Conservation (phyloP, 2,329 filamentous ascomycete genomes). For the Alternaria sp. region DNA sequence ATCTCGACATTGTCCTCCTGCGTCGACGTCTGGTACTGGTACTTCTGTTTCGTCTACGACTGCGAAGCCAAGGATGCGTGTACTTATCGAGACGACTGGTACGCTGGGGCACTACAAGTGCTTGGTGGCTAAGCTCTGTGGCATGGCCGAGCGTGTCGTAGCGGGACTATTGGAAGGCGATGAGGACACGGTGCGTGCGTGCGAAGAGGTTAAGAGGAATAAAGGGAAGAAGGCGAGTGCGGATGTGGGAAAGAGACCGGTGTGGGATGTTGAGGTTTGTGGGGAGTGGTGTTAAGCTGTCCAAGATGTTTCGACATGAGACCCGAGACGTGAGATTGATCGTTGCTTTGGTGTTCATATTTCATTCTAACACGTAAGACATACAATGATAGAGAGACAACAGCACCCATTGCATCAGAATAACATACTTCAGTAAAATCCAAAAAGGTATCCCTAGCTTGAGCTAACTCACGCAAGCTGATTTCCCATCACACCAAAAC, state of each 20-base stretch:
- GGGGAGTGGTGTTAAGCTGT: background rate
- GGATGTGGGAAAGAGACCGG: background rate
- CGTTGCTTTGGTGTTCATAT: background rate
- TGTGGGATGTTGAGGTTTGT: background rate
- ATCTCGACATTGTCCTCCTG: background rate
- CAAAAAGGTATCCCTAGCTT: conserved; percentile 22
- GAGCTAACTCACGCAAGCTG: background rate
- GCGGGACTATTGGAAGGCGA: background rate
- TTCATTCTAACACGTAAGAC: background rate
- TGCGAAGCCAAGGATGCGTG: background rate
- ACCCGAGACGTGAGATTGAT: background rate
- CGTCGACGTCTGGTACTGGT: background rate
- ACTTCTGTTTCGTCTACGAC: background rate
- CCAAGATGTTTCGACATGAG: background rate
- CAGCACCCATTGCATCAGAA: background rate
- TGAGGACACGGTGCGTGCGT: background rate
- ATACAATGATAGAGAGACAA: background rate
- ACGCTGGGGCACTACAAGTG: background rate
- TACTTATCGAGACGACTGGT: background rate
- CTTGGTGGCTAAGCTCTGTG: background rate
- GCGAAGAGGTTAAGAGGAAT: background rate
- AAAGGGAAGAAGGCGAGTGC: background rate
- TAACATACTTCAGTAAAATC: conserved; percentile 5
- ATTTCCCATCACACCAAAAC: conserved; percentile 24
- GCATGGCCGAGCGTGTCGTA: background rate